Conservation (phyloP, 306 rosid species). For the Echinosophora koreensis region DNA sequence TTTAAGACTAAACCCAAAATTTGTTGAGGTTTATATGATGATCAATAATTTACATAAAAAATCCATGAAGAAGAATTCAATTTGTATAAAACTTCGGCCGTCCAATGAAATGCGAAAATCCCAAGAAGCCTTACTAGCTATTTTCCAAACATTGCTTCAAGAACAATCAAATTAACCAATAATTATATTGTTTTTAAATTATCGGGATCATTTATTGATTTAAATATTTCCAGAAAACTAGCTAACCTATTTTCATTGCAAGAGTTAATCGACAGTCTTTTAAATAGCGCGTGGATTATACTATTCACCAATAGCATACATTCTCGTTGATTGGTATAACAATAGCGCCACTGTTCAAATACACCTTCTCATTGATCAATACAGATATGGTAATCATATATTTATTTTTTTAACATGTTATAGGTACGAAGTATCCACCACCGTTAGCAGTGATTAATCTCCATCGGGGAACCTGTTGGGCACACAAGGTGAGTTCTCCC, state of each 20-base stretch:
- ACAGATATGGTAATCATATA: too few species aligned
- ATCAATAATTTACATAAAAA: constrained; percentile 51
- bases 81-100: constrained; percentile 54
- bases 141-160: constrained; percentile 72
- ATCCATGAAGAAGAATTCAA: constrained; percentile 18
- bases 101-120: constrained; percentile 74
- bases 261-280: constrained; percentile 21
- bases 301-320: neutral
- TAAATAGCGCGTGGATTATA: constrained; percentile 58
- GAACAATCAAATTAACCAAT: constrained; percentile 68
- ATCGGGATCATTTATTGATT: constrained; percentile 75
- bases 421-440: too few species aligned
- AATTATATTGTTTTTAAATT: constrained; percentile 48
- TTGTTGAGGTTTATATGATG: constrained; percentile 47
- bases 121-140: constrained; percentile 70
- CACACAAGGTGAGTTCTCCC: too few species aligned
- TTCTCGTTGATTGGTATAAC: neutral
- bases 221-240: constrained; percentile 51
- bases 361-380: too few species aligned
- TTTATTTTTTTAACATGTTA: too few species aligned
- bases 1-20: constrained; percentile 43
- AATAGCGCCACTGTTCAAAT: neutral
- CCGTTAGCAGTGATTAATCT: too few species aligned
- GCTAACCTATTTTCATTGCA: constrained; percentile 33
- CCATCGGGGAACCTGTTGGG: too few species aligned